Evolutionary conservation across 2,329 filamentous ascomycete species (phyloP).

Genomic region (Neopestalotiopsis sp.): DNA sequence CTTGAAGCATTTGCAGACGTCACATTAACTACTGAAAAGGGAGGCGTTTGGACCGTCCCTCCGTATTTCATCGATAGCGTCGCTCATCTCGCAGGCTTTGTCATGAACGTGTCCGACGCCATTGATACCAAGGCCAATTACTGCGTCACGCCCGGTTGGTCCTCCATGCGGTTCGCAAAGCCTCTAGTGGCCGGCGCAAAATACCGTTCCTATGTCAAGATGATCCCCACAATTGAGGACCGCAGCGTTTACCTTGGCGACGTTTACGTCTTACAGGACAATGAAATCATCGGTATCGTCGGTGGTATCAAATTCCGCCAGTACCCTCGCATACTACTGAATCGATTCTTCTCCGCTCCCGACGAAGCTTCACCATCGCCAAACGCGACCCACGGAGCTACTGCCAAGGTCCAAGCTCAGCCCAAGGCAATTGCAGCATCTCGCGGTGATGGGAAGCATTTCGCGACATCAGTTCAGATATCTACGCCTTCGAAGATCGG

Average conservation of each 20-base stretch:
- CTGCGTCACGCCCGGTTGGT: slow-evolving; percentile 46
- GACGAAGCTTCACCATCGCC: slow-evolving; percentile 25
- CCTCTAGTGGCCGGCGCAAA: slow-evolving; percentile 35
- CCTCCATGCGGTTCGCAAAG: slow-evolving; percentile 37
- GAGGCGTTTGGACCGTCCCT: slow-evolving; percentile 44
- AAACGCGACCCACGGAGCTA: neutral
- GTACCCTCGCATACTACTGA: slow-evolving; percentile 42
- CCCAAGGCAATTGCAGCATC: too few relatives aligned
- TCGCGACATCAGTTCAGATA: too few relatives aligned
- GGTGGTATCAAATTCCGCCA: slow-evolving; percentile 43
- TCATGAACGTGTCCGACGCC: slow-evolving; percentile 45
- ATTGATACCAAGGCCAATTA: slow-evolving; percentile 38
- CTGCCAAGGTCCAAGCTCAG: neutral
- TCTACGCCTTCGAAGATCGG: too few relatives aligned
- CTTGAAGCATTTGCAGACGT: slow-evolving; percentile 40
- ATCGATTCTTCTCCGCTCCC: slow-evolving; percentile 44
- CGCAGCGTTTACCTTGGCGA: slow-evolving; percentile 38
- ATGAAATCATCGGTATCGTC: slow-evolving; percentile 39
- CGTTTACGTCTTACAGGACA: slow-evolving; percentile 41
- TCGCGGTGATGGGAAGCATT: too few relatives aligned
- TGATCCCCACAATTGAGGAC: slow-evolving; percentile 39
- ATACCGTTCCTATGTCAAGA: slow-evolving; percentile 45
- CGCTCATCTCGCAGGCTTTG: slow-evolving; percentile 44
- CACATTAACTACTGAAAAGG: slow-evolving; percentile 36
- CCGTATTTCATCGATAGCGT: slow-evolving; percentile 47